Evolutionary conservation across 164 flowering plant species (phyloP).

Genomic region (Euptelea pleiosperma): DNA sequence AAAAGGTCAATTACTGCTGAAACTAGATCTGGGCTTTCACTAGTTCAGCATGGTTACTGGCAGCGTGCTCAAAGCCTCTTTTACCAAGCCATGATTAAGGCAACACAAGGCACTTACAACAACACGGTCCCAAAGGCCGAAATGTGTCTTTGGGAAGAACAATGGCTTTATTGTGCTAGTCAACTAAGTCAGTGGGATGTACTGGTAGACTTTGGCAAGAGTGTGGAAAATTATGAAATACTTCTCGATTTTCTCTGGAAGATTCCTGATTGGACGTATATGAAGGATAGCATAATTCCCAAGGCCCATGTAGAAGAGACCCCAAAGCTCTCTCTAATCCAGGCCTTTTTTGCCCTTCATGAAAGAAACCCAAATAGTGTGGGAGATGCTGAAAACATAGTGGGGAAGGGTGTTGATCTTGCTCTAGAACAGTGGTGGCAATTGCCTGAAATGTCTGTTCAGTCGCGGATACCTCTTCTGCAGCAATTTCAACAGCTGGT

Average conservation of each 20-base stretch:
- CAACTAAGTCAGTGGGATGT: constrained; percentile 67
- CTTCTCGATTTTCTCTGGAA: constrained; percentile 76
- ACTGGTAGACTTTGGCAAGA: constrained; percentile 67
- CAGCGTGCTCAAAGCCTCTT: constrained; percentile 94
- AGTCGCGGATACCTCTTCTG: constrained; percentile 74
- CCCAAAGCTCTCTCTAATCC: constrained; percentile 71
- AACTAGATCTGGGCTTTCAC: constrained; percentile 91
- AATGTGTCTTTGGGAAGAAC: constrained; percentile 99
- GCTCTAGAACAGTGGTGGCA: constrained; percentile 96
- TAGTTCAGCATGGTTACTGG: constrained; percentile 99
- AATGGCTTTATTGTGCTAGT: constrained; percentile 50
- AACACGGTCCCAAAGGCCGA: constrained; percentile 97
- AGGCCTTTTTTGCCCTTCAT: constrained; percentile 92
- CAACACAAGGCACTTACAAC: constrained; percentile 98
- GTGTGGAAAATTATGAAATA: constrained; percentile 64
- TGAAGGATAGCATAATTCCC: constrained; percentile 71
- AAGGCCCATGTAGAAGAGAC: constrained; percentile 85
- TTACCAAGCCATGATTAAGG: constrained; percentile 95
- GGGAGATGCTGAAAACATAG: constrained; percentile 79
- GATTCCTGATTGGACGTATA: constrained; percentile 67
- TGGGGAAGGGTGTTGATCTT: constrained; percentile 88
- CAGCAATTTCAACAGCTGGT: constrained; percentile 92
- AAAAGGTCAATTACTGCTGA: constrained; percentile 87
- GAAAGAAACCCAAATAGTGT: constrained; percentile 80
- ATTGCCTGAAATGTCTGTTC: constrained; percentile 86